Evolutionary conservation across 306 rosid species (phyloP).

Genomic region (Fragaria iinumae): DNA sequence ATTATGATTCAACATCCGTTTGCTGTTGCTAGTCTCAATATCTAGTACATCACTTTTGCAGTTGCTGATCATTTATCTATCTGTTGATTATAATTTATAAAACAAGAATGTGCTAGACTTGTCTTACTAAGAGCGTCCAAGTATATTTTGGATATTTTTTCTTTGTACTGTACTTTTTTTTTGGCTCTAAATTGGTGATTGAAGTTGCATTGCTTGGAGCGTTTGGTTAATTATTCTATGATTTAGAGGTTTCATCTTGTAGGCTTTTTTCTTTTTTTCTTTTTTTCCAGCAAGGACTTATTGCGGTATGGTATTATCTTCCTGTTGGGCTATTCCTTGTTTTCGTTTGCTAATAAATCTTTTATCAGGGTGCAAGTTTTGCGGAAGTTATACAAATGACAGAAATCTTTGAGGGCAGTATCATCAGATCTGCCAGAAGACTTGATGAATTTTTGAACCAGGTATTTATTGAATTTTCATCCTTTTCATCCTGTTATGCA

Average conservation of each 20-base stretch:
- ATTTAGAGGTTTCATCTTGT: neutral
- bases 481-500: neutral
- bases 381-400: slow-evolving; percentile 95
- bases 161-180: neutral
- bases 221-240: neutral
- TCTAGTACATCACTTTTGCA: neutral
- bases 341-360: slow-evolving; percentile 9
- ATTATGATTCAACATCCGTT: neutral
- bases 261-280: too few relatives aligned
- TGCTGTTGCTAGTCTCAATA: neutral
- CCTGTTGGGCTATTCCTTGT: neutral
- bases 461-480: slow-evolving; percentile 36
- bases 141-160: neutral
- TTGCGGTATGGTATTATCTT: neutral
- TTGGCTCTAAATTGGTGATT: neutral
- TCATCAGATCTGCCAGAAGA: slow-evolving; percentile 93
- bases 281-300: neutral
- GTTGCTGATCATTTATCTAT: neutral
- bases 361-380: slow-evolving; percentile 72
- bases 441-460: slow-evolving; percentile 96
- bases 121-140: neutral
- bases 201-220: neutral
- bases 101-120: neutral
- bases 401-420: slow-evolving; percentile 95
- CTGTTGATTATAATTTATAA: neutral